These are phyloP conservation scores for Panicum hallii DNA, from an alignment of 202 grass and related monocot genomes.

Conservation along the genomic window DNA sequence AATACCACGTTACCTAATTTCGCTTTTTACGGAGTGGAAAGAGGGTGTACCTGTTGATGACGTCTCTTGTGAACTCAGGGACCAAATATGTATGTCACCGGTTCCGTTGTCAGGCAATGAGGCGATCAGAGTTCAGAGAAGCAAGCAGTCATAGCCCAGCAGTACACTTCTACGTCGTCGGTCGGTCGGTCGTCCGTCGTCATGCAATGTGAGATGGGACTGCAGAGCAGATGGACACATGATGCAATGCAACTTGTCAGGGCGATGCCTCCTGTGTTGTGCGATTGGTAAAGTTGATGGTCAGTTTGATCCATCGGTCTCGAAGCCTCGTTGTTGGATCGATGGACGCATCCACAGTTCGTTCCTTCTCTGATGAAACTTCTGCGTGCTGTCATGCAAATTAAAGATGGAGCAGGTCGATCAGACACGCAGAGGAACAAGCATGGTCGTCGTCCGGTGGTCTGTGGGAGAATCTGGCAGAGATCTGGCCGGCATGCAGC, in stretches of 20 bases:
- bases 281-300: slow-evolving; percentile 13
- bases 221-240: not conserved
- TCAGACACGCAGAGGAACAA: not conserved
- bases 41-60: no score
- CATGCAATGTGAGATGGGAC: not conserved
- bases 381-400: not conserved
- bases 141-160: no score
- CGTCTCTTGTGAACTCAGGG: no score
- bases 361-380: not conserved
- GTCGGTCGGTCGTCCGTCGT: no score
- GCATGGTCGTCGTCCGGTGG: not conserved
- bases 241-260: not conserved
- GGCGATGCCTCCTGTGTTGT: not conserved
- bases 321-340: no score
- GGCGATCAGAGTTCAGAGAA: no score
- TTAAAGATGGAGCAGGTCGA: not conserved
- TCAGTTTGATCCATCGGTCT: no score
- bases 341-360: not conserved
- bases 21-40: no score
- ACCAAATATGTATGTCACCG: no score
- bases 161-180: no score
- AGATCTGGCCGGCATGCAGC: slow-evolving; percentile 27
- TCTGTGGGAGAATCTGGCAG: slow-evolving; percentile 6
- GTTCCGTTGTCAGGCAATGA: no score
- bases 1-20: no score